These are phyloP conservation scores for Hortiboletus campestris DNA, from an alignment of 768 basidiomycete species.

Conservation along the genomic window DNA sequence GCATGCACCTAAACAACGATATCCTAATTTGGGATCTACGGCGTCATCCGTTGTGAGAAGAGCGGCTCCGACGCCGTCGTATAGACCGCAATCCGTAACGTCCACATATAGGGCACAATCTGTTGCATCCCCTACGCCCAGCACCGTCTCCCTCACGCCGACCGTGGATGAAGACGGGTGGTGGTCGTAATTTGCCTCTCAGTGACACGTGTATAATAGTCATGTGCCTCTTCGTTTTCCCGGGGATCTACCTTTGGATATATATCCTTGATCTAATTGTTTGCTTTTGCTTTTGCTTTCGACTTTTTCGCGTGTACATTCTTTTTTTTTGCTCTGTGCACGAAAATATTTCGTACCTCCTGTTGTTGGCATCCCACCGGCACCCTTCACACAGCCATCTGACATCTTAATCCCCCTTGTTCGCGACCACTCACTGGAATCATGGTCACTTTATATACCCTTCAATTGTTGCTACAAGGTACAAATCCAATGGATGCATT, in stretches of 20 bases:
- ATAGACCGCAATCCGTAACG: slow-evolving; percentile 40
- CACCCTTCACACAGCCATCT: not conserved
- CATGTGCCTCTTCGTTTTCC: not conserved
- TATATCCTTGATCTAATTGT: slow-evolving; percentile 26
- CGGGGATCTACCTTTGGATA: slow-evolving; percentile 17
- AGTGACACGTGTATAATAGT: slow-evolving; percentile 9
- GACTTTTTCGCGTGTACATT: not conserved
- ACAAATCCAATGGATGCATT: slow-evolving; percentile 38
- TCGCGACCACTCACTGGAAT: slow-evolving; percentile 15
- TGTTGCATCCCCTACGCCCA: slow-evolving; percentile 71
- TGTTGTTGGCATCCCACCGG: slow-evolving; percentile 6
- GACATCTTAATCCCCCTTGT: slow-evolving; percentile 10
- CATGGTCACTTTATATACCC: slow-evolving; percentile 35
- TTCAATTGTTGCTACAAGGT: slow-evolving; percentile 39
- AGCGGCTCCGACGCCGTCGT: slow-evolving; percentile 25
- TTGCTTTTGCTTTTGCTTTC: not conserved
- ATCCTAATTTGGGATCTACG: slow-evolving; percentile 17
- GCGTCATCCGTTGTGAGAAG: slow-evolving; percentile 13
- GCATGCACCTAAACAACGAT: slow-evolving; percentile 43
- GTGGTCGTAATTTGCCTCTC: slow-evolving; percentile 49
- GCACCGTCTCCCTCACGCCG: slow-evolving; percentile 68
- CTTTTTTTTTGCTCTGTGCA: not conserved
- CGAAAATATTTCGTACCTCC: slow-evolving; percentile 12
- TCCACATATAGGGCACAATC: slow-evolving; percentile 45
- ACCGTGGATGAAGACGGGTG: slow-evolving; percentile 76